Conservation (phyloP, 1,284 basidiomycete species). For the Pseudozyma tsukubaensis region DNA sequence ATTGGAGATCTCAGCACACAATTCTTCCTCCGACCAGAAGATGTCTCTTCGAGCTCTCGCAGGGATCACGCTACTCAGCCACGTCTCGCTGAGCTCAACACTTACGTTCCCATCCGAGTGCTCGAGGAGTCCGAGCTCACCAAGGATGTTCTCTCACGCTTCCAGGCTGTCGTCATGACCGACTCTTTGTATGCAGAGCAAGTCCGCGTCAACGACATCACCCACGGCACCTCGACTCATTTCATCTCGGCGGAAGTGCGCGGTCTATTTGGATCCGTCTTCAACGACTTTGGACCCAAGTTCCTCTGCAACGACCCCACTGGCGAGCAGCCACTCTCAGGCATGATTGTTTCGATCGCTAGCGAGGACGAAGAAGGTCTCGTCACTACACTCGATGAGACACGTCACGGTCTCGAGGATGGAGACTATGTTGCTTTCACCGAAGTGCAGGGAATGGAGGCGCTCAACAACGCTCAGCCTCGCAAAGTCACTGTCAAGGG, state of each 20-base stretch:
- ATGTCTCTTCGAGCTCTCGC: slow-evolving; percentile 76
- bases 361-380: slow-evolving; percentile 78
- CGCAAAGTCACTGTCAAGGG: slow-evolving; percentile 91
- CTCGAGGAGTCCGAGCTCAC: slow-evolving; percentile 64
- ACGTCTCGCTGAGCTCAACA: slow-evolving; percentile 93
- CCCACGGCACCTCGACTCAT: slow-evolving; percentile 75
- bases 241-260: slow-evolving; percentile 93
- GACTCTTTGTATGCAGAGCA: slow-evolving; percentile 83
- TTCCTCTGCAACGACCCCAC: slow-evolving; percentile 96
- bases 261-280: slow-evolving; percentile 93
- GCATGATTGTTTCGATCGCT: slow-evolving; percentile 86
- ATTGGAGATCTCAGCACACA: slow-evolving; percentile 90
- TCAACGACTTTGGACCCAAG: slow-evolving; percentile 95
- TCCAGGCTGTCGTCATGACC: slow-evolving; percentile 84
- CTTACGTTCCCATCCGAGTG: slow-evolving; percentile 92
- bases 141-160: slow-evolving; percentile 54
- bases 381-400: slow-evolving; percentile 96
- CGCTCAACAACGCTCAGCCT: slow-evolving; percentile 89
- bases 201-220: slow-evolving; percentile 91
- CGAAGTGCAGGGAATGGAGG: slow-evolving; percentile 96
- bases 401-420: slow-evolving; percentile 95
- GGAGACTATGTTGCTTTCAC: slow-evolving; percentile 97
- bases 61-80: slow-evolving; percentile 87
- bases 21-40: slow-evolving; percentile 92
- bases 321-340: slow-evolving; percentile 90